Conservation (phyloP, 805 yeast species). For the Nakazawaea anatomiae region DNA sequence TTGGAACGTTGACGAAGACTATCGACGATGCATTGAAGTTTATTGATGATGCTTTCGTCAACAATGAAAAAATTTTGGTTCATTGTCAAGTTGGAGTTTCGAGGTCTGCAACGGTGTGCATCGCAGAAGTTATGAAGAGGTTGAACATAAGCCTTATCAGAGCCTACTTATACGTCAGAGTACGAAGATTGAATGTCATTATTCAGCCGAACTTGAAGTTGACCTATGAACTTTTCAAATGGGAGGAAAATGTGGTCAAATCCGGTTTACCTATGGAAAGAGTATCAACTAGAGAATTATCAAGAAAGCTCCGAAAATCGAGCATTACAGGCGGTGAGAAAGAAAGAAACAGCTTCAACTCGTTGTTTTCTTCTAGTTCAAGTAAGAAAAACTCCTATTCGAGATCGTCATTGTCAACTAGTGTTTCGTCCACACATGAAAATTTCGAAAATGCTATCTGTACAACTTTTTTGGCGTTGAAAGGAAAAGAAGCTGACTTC, state of each 20-base stretch:
- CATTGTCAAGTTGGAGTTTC: conserved; percentile 97
- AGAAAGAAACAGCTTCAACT: conserved; percentile 7
- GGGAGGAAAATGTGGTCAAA: conserved; percentile 39
- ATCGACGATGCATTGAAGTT: conserved; percentile 61
- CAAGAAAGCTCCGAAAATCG: neutral
- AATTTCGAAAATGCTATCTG: conserved; percentile 2
- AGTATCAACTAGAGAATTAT: neutral
- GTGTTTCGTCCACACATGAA: conserved; percentile 7
- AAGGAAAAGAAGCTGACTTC: neutral
- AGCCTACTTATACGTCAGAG: conserved; percentile 87
- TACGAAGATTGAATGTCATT: conserved; percentile 81
- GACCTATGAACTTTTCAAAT: conserved; percentile 82
- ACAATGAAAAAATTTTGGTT: conserved; percentile 54
- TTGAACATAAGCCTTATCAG: conserved; percentile 59
- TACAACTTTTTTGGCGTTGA: conserved; percentile 4
- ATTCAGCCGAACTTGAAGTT: conserved; percentile 91
- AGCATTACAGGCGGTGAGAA: neutral
- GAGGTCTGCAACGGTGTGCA: conserved; percentile 90
- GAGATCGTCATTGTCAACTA: conserved; percentile 8
- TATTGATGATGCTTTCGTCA: conserved; percentile 47
- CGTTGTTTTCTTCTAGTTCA: conserved; percentile 3
- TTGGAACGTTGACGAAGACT: conserved; percentile 63
- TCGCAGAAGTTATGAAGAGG: conserved; percentile 89
- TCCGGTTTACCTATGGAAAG: neutral
- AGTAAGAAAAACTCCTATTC: conserved; percentile 1